Conservation (phyloP, 345 rosid genomes). For the Salix udensis region DNA sequence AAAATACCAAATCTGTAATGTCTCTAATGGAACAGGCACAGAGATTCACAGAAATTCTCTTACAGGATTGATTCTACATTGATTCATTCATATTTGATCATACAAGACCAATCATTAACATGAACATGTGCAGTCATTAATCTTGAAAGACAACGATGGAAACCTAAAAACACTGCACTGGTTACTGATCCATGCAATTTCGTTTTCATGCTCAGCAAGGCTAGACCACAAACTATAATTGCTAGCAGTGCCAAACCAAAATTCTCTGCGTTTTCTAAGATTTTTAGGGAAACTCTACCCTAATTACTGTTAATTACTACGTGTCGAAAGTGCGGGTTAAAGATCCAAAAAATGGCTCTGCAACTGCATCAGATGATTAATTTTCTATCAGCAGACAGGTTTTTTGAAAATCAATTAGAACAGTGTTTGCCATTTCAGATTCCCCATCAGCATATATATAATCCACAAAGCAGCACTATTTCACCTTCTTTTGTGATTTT, state of each 20-base stretch:
- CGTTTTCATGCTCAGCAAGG: not conserved
- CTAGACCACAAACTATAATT: not conserved
- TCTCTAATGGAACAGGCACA: not conserved
- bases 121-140: not conserved
- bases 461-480: not conserved
- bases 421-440: not conserved
- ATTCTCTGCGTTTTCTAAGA: not conserved
- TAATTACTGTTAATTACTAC: too few relatives aligned
- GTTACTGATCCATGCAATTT: not conserved
- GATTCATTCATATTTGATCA: not conserved
- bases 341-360: too few relatives aligned
- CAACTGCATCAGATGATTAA: not conserved
- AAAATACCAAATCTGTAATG: not conserved
- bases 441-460: not conserved
- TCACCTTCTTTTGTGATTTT: not conserved
- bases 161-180: constrained; percentile 12
- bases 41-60: not conserved
- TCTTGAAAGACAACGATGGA: constrained; percentile 18
- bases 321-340: too few relatives aligned
- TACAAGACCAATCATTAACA: not conserved
- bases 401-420: not conserved
- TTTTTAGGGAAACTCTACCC: not conserved
- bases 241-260: not conserved
- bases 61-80: not conserved
- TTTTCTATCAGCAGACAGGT: not conserved